Conservation (phyloP, 129 eudicot species). For the Ambrosia trifida region DNA sequence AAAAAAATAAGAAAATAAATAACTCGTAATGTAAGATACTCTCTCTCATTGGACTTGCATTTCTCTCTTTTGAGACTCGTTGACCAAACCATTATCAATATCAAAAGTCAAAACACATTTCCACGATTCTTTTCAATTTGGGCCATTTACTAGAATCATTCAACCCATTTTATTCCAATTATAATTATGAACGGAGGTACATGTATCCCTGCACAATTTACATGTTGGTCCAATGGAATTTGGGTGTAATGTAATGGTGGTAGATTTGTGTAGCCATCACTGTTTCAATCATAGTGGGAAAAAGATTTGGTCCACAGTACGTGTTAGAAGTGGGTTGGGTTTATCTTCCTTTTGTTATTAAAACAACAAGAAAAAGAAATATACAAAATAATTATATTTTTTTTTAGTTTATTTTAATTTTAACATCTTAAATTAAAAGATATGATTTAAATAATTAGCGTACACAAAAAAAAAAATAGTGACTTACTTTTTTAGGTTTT, state of each 20-base stretch:
- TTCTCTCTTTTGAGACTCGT: neutral
- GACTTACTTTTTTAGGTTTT: neutral
- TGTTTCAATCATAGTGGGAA: conserved; percentile 22
- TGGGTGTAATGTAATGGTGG: conserved; percentile 23
- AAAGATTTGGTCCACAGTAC: conserved; percentile 17
- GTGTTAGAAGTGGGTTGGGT: conserved; percentile 23
- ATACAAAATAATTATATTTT: neutral
- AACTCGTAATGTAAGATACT: neutral
- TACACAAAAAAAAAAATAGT: neutral
- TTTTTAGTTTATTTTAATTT: neutral
- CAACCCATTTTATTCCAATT: conserved; percentile 24
- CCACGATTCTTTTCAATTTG: conserved; percentile 16
- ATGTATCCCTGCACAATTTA: conserved; percentile 5
- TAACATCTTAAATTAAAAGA: neutral
- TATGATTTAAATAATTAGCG: neutral
- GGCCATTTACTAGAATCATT: conserved; percentile 28
- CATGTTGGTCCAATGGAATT: conserved; percentile 13
- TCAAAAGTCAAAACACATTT: neutral
- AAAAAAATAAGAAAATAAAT: too few species aligned
- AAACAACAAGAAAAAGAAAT: neutral
- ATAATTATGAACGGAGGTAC: conserved; percentile 12
- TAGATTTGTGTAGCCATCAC: conserved; percentile 21
- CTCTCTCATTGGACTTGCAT: conserved; percentile 20
- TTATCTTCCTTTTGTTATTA: neutral
- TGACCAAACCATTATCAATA: conserved; percentile 17